Conservation (phyloP, 208 protist genomes). For the Acanthamoeba culbertsoni region DNA sequence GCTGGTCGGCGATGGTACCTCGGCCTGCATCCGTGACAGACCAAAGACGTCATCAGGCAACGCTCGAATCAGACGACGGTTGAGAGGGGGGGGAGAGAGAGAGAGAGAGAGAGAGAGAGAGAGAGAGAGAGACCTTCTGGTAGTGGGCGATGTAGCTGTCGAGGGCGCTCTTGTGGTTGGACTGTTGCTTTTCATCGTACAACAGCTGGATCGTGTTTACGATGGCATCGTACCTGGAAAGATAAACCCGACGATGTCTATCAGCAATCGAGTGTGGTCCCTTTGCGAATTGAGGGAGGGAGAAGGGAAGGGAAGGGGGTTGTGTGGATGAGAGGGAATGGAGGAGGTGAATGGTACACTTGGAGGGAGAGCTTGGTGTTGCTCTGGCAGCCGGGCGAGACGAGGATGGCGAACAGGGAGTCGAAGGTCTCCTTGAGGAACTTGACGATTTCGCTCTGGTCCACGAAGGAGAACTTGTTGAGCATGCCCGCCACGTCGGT, state of each 20-base stretch:
- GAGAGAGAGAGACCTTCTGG: neutral
- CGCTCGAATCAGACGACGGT: too few species aligned
- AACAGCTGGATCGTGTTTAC: slow-evolving; percentile 48
- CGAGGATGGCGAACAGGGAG: slow-evolving; percentile 50
- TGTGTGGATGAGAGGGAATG: neutral
- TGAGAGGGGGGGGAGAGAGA: too few species aligned
- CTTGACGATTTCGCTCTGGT: slow-evolving; percentile 49
- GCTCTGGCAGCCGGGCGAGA: slow-evolving; percentile 32
- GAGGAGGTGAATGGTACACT: neutral
- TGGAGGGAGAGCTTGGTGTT: slow-evolving; percentile 51
- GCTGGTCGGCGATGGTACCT: neutral
- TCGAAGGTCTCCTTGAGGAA: slow-evolving; percentile 51
- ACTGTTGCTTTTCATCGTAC: slow-evolving; percentile 46
- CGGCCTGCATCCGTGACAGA: too few species aligned
- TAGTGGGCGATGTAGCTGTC: slow-evolving; percentile 29
- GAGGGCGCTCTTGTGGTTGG: neutral
- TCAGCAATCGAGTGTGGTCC: too few species aligned
- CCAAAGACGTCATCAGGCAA: too few species aligned
- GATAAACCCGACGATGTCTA: too few species aligned
- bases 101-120: neutral
- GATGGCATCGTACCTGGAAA: slow-evolving; percentile 37
- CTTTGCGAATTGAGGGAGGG: neutral
- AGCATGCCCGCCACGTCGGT: slow-evolving; percentile 42
- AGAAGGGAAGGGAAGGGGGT: neutral
- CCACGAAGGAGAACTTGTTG: slow-evolving; percentile 53